phyloP scores from a whole-genome alignment of 75 land plant species.

The Ceratopteris richardii region DNA sequence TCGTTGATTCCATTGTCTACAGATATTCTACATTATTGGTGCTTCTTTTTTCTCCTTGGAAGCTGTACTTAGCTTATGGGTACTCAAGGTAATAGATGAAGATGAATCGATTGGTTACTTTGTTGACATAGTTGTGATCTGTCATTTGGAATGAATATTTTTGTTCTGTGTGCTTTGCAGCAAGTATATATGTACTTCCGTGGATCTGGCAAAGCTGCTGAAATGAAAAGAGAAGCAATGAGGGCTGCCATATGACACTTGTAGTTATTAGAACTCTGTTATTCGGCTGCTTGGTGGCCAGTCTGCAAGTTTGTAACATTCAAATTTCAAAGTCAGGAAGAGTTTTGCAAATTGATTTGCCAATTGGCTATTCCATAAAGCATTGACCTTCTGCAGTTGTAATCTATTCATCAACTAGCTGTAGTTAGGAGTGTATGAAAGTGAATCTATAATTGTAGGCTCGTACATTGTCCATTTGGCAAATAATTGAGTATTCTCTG shows the following conservation, averaged over 20 bases:
- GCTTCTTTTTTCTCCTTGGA: conserved; percentile 38
- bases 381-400: no score
- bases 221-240: conserved; percentile 69
- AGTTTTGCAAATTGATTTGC: no score
- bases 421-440: no score
- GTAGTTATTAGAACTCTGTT: no score
- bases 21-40: conserved; percentile 59
- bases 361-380: no score
- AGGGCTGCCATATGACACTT: conserved; percentile 36
- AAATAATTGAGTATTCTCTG: no score
- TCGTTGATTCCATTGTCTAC: conserved; percentile 3
- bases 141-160: neutral
- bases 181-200: conserved; percentile 85
- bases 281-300: no score
- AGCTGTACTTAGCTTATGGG: conserved; percentile 44
- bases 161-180: conserved; percentile 35
- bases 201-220: conserved; percentile 79
- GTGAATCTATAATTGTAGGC: no score
- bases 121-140: neutral
- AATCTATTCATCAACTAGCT: no score
- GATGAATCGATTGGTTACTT: neutral
- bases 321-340: no score
- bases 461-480: no score
- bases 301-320: no score
- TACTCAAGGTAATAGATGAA: conserved; percentile 34